Evolutionary conservation across 805 yeast genomes (phyloP), one percentile per base, ranked within the genome.

Genomic region (Tetrapisispora taiwanensis): DNA sequence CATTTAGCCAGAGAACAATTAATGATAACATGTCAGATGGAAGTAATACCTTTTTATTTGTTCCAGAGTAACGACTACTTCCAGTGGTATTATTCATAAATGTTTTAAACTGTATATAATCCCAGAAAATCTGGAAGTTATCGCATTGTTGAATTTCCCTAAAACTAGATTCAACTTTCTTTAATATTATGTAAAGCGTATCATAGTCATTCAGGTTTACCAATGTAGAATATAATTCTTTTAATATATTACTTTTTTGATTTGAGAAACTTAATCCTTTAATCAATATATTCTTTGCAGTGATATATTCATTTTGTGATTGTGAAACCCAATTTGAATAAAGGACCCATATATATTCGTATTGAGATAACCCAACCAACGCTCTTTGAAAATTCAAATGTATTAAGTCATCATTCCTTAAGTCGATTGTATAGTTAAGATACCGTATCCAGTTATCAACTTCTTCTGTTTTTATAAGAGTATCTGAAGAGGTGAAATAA

Each of bases 381-480:
- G 64, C 62, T 43, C 68, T 52, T 47, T 63, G 67, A 33, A 62
- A 63, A 36, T 55, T 56, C 28, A 59, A 30, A 42, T 60, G 52
- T 1, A 49, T 52, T n/a, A 54, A 43, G 6, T 50, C 39, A 26
- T 52, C 53, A 10, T 50, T 46, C 15, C 50, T 51, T 13, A 53
- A 43, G 13, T 52, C 52, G 4, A 54, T 52, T 2, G 61, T 52
- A 41, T 53, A 62, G 8, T 56, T 53, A 17, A 63, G 33, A 45
- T 63, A 63, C 35, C 45, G 46, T 17, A 46, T 39, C 68, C 67
- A 62, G 1, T 48, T 45, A 8, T 48, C 46, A 6, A 63, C 49
- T 43, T 59, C 59, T 15, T 47, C 43, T 0, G 52, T 39, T 5
- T 56, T 43, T 4, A 59, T 45, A 14, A 63, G 41, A 1, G 56